Evolutionary conservation across 192 early-diverging fungal species (phyloP).

Genomic region (Entomortierella lignicola): DNA sequence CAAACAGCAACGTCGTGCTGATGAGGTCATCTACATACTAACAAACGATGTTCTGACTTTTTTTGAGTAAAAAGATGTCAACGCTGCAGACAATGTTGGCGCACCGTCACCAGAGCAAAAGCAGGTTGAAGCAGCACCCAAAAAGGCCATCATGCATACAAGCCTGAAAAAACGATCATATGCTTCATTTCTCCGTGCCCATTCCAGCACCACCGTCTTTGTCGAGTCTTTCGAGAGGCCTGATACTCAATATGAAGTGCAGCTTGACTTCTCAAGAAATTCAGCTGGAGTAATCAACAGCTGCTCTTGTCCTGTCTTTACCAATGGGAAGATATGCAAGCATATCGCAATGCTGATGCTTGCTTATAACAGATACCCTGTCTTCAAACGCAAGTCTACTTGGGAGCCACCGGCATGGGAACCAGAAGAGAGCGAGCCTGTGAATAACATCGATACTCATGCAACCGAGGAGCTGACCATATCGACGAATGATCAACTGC

Average conservation of each 20-base stretch:
- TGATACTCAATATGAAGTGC: background rate
- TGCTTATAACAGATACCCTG: background rate
- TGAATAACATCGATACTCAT: background rate
- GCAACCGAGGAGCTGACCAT: background rate
- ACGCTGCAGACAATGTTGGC: background rate
- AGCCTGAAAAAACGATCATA: background rate
- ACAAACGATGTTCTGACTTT: background rate
- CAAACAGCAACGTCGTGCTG: constrained; percentile 9
- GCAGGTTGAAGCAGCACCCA: background rate
- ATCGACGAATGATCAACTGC: background rate
- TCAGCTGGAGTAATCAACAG: background rate
- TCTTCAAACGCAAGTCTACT: background rate
- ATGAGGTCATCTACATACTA: constrained; percentile 22
- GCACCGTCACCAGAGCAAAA: background rate
- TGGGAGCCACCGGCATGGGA: background rate
- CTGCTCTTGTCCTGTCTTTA: background rate
- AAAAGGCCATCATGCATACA: background rate
- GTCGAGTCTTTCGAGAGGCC: background rate
- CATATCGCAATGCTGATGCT: background rate
- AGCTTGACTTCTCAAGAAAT: background rate
- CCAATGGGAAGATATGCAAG: background rate
- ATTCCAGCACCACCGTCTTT: background rate
- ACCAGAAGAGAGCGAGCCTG: background rate
- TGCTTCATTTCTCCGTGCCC: background rate
- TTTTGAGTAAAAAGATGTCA: background rate